A percentile compares a stretch with the other conserved stretches of the same genome.
These are phyloP conservation scores for Botrytis paeoniae DNA, from an alignment of 2,329 filamentous ascomycete species.

Conservation along the genomic window DNA sequence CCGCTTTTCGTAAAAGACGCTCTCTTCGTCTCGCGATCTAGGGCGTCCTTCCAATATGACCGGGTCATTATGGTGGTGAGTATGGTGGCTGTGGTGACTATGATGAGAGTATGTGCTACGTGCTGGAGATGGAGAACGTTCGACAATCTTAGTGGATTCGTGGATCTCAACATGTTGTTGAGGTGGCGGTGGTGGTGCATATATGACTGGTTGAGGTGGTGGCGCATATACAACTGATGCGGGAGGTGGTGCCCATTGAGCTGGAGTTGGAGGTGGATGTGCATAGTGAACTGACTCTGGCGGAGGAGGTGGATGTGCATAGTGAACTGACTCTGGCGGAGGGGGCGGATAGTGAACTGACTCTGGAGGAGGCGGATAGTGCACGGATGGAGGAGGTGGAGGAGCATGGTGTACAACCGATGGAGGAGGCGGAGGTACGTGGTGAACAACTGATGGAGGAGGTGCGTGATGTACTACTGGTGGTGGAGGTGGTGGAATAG, in stretches of 20 bases:
- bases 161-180: conserved; percentile 41
- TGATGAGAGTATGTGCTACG: conserved; percentile 15
- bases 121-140: conserved; percentile 28
- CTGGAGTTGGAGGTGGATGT: conserved; percentile 23
- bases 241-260: conserved; percentile 22
- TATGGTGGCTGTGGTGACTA: conserved; percentile 13
- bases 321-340: conserved; percentile 10
- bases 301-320: conserved; percentile 12
- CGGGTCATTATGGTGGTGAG: conserved; percentile 40
- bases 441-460: conserved; percentile 23
- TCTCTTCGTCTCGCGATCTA: conserved; percentile 27
- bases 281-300: conserved; percentile 22
- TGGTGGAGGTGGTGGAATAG: conserved; percentile 31
- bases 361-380: conserved; percentile 20
- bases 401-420: conserved; percentile 18
- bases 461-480: conserved; percentile 21
- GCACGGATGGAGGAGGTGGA: conserved; percentile 29
- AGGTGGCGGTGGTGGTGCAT: conserved; percentile 24
- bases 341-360: conserved; percentile 22
- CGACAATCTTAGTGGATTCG: conserved; percentile 46
- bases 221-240: conserved; percentile 25
- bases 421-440: conserved; percentile 18
- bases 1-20: conserved; percentile 28
- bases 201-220: conserved; percentile 24
- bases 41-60: conserved; percentile 43